Base-by-base conservation (phyloP, 768 basidiomycete species). In the Cystobasidium tubakii region DNA sequence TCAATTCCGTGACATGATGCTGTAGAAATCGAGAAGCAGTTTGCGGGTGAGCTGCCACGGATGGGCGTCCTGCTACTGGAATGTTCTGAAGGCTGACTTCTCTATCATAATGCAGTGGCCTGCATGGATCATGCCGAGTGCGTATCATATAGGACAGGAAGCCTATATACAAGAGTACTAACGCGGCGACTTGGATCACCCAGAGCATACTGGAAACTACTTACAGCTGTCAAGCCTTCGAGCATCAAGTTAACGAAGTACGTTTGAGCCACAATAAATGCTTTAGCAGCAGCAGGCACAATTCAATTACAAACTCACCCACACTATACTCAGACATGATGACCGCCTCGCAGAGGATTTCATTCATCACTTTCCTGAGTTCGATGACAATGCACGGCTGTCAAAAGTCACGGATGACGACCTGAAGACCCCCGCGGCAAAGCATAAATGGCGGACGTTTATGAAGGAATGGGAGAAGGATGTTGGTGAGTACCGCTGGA, bases 361-460 rank as follows among this genome's bases (percentile, higher is more conserved):
- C 73, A 84, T 88, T 81, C 80, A 83, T 75, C 83, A 84, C 29
- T 99, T 99, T 83, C 94, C 96, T 23, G 92, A 97, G 81, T 85
- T 85, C 71, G 80, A 80, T 27, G 77, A 80, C 71, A 80, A 83
- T 57, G 82, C 82, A 39, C 82, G 83, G 42, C 81, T 89, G 21
- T 76, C 79, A 60, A 82, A 86, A 77, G 83, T 98, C 4, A 88
- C 95, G 80, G 96, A 93, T 0, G 87, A 87, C 86, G 75, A 74
- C 33, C 88, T 98, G 87, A 99, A 99, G 85, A 90, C 87, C 75
- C 81, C 84, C 0, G 85, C 86, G 10, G 92, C 90, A 64, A 99
- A 99, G 85, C 88, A 88, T 80, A 84, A 86, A 74, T 99, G 96
- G 96, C 84, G 95, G 62, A 86, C 85, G 7, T 98, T 95, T 81